Evolutionary conservation across 176 grass and related monocot genomes (phyloP).

Genomic region (Poa pratensis): DNA sequence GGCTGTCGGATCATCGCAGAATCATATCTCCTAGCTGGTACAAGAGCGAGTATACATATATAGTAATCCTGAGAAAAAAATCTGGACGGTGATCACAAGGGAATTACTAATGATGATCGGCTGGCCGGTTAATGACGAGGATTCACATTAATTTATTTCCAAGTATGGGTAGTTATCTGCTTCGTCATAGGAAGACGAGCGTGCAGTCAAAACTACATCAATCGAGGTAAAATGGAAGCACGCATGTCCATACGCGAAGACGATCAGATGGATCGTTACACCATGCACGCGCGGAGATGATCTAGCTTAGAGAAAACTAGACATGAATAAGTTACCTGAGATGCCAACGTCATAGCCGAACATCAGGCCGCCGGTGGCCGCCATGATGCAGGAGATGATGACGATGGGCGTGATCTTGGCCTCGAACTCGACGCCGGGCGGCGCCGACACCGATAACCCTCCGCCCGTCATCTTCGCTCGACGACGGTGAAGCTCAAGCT

Average conservation of each 20-base stretch:
- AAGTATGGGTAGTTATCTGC: background rate
- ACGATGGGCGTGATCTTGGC: constrained; percentile 95
- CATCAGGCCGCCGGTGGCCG: constrained; percentile 89
- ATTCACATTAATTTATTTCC: constrained; percentile 3
- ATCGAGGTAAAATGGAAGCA: background rate
- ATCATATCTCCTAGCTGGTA: background rate
- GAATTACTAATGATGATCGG: background rate
- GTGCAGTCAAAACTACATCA: background rate
- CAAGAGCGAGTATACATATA: background rate
- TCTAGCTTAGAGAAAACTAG: background rate
- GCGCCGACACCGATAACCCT: constrained; percentile 75
- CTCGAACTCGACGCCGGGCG: constrained; percentile 68
- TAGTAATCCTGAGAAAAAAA: background rate
- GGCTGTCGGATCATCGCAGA: background rate
- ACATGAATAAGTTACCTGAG: constrained; percentile 52
- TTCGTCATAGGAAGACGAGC: background rate
- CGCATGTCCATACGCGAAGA: background rate
- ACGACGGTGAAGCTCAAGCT: background rate
- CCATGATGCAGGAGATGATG: constrained; percentile 94
- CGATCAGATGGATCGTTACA: background rate
- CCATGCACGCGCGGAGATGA: background rate
- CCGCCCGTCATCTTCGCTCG: constrained; percentile 67
- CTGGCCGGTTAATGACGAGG: background rate
- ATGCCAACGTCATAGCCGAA: constrained; percentile 95
- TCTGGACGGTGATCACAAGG: background rate